Conservation (phyloP, 108 stramenopile genomes). For the Nitzschia palea region DNA sequence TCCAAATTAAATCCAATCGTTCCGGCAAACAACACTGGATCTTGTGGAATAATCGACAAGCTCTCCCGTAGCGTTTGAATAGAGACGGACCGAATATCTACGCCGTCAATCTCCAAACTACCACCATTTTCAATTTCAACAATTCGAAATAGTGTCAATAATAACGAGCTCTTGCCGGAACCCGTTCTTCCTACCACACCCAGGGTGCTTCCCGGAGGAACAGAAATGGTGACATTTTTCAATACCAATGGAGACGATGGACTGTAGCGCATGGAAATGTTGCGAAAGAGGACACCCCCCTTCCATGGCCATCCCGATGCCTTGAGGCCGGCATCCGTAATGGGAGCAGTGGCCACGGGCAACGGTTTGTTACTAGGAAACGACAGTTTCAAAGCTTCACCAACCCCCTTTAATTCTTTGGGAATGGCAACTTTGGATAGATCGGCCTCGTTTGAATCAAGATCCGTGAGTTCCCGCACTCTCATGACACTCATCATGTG, state of each 20-base stretch:
- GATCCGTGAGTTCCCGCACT: constrained; percentile 58
- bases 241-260: constrained; percentile 59
- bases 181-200: constrained; percentile 78
- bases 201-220: constrained; percentile 67
- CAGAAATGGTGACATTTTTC: constrained; percentile 46
- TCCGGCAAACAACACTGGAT: constrained; percentile 92
- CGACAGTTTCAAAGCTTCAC: constrained; percentile 37
- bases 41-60: constrained; percentile 94
- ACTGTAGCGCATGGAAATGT: constrained; percentile 80
- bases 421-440: constrained; percentile 15
- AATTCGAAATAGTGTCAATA: constrained; percentile 88
- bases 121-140: constrained; percentile 69
- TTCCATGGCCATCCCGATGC: constrained; percentile 78
- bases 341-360: constrained; percentile 14
- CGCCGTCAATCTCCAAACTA: constrained; percentile 86
- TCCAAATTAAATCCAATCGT: constrained; percentile 88
- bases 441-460: constrained; percentile 35
- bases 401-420: constrained; percentile 32
- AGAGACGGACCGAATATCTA: constrained; percentile 82
- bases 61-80: constrained; percentile 73
- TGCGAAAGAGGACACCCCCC: constrained; percentile 62
- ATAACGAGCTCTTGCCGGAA: constrained; percentile 83
- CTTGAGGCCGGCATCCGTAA: constrained; percentile 31
- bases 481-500: constrained; percentile 72
- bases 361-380: constrained; percentile 5